Conservation (phyloP, 2,329 filamentous ascomycete species). For the Sporothrix curviconia region DNA sequence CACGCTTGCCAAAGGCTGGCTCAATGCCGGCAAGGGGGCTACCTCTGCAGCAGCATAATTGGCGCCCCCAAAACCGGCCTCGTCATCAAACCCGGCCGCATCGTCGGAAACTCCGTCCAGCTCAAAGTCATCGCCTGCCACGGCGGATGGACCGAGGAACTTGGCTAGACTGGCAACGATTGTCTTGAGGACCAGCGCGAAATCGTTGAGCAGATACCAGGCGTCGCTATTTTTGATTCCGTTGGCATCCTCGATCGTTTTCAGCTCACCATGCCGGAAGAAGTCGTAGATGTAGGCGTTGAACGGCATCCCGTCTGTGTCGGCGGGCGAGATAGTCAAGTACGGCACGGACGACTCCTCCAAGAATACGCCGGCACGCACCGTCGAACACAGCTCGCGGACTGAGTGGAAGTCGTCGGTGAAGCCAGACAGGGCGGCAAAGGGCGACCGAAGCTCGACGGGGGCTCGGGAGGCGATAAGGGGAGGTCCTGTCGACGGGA, state of each 20-base stretch:
- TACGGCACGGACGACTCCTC: constrained; percentile 68
- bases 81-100: too few species aligned
- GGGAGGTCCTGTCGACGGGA: background rate
- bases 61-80: too few species aligned
- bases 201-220: constrained; percentile 64
- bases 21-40: too few species aligned
- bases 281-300: constrained; percentile 72
- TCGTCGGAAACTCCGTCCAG: constrained; percentile 40
- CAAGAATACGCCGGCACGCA: constrained; percentile 63
- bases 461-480: background rate
- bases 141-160: constrained; percentile 45
- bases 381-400: constrained; percentile 59
- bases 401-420: constrained; percentile 58
- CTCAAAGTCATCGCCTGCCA: constrained; percentile 29
- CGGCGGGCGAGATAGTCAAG: constrained; percentile 53
- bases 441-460: constrained; percentile 52
- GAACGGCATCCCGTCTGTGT: constrained; percentile 41
- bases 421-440: constrained; percentile 64
- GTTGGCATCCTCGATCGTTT: constrained; percentile 57
- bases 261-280: constrained; percentile 63
- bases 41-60: too few species aligned
- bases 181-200: constrained; percentile 55
- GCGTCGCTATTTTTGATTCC: constrained; percentile 59
- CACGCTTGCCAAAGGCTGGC: too few species aligned
- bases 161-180: constrained; percentile 60